Base-by-base conservation (phyloP, 2,329 filamentous ascomycete genomes). In the Lachnellula occidentalis region DNA sequence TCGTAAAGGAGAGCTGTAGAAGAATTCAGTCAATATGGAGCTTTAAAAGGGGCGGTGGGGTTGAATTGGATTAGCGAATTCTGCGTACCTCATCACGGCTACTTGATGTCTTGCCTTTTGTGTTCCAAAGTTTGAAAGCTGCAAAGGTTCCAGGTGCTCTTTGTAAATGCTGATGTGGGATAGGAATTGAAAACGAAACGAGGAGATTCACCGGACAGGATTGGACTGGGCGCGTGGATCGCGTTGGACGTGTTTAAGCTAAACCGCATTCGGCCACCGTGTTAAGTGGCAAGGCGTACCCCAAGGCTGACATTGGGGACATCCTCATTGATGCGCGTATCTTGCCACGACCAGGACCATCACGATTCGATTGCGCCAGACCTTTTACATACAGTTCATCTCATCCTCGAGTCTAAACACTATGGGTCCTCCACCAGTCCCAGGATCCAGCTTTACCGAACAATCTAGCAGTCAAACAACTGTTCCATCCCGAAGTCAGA, bases 1-100 rank as follows among this genome's bases (percentile, higher is more conserved):
- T 72, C 87, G 85, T 58, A 95, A 79, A 70, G 92, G 91, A 71
- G 90, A 95, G 77, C 89, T 95, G 68, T 50, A 31, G 45, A 45
- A 37, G 34, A 6, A 14, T 50, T 45, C 22, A 48, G 45, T 56
- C 36, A 53, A 41, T 50, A 43, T 55, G 66, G 65, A 65, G 64
- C 67, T 68, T 64, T 50, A 69, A 64, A 64, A 64, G 57, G 63
- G 54, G 53, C 49, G 52, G 51, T 45, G 37, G 36, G 3, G 21
- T 42, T 48, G 12, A 36, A 5, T 50, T 45, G 50, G 27, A 48
- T 53, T 48, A 46, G 45, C 51, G 43, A 54, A 19, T 36, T 45
- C 24, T 24, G 34, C 65, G 17, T 63, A 72, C 71, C 70, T 72
- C 70, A 72, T 71, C 37, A 17, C 57, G 37, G 41, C 45, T 19